Percentiles rank a stretch among this genome's conserved stretches.
Conservation (phyloP, 495 filamentous ascomycete species). For the Cercophora sp. region DNA sequence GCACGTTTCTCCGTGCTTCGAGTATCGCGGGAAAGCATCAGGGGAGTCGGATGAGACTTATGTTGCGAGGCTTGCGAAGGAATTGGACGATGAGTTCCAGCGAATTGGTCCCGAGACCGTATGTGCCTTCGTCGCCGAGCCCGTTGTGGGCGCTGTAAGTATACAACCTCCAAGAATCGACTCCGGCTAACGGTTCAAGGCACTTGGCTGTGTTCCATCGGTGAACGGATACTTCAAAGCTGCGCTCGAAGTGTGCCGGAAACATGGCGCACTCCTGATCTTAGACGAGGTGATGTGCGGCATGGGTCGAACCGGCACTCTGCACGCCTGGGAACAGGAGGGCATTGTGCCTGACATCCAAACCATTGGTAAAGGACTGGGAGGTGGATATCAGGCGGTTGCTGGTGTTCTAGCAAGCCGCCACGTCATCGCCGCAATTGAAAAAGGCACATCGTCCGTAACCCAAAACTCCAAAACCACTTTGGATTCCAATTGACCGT, state of each 20-base stretch:
- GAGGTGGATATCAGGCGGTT: constrained; percentile 61
- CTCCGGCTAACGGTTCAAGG: constrained; percentile 19
- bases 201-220: constrained; percentile 63
- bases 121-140: constrained; percentile 73
- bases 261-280: constrained; percentile 70
- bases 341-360: constrained; percentile 56
- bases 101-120: constrained; percentile 67
- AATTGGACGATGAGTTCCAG: constrained; percentile 73
- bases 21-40: constrained; percentile 31
- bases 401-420: constrained; percentile 56
- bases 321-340: constrained; percentile 68
- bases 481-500: not conserved
- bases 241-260: constrained; percentile 63
- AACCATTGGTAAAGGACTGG: constrained; percentile 62
- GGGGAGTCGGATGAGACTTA: constrained; percentile 34
- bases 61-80: constrained; percentile 54
- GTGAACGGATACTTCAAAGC: constrained; percentile 67
- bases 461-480: no score
- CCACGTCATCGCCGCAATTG: constrained; percentile 50
- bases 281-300: constrained; percentile 81
- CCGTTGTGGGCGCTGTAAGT: constrained; percentile 53
- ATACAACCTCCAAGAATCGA: not conserved
- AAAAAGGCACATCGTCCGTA: constrained; percentile 52
- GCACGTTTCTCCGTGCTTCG: constrained; percentile 64
- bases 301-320: constrained; percentile 64